Evolutionary conservation across 352 stramenopile genomes (phyloP), one percentile per base, ranked within the genome.

Genomic region (Globisporangium megalacanthum): DNA sequence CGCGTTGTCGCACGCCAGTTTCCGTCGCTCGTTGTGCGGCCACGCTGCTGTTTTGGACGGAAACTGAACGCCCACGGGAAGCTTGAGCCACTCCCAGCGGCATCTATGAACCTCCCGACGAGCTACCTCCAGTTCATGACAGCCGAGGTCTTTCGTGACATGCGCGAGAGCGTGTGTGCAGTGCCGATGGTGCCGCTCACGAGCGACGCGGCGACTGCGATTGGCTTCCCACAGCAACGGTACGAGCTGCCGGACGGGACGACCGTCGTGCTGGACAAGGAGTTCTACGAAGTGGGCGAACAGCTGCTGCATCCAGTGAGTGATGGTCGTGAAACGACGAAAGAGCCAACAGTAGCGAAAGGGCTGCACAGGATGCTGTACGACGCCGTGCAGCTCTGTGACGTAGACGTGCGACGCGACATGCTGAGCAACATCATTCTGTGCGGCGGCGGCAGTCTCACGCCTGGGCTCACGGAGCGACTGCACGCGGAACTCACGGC

Each of bases 361-460:
- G 82, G 82, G 0, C 61, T 95, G 49, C 72, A 88, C 46, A 61
- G 65, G 11, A 95, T 94, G 86, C 56, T 94, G 0, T 92, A 95
- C 57, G 84, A 93, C 49, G 80, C 83, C 2, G 82, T 94, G 45
- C 81, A 95, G 49, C 62, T 85, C 36, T 93, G 83, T 33, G 86
- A 96, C 54, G 79, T 80, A 9, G 87, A 96, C 50, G 25, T 94
- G 49, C 79, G 87, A 7, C 73, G 83, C 56, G 87, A 96, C 55
- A 81, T 95, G 75, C 75, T 94, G 33, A 80, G 74, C 58, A 95
- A 95, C 62, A 84, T 96, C 65, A 89, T 95, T 48, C 70, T 96
- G 8, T 94, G 83, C 41, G 87, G 87, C 54, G 87, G 87, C 48
- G 80, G 82, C 22, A 89, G 79, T 42, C 75, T 91, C 36, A 85